Conservation (phyloP, 108 stramenopile genomes). For the Aurantiochytrium sp. region DNA sequence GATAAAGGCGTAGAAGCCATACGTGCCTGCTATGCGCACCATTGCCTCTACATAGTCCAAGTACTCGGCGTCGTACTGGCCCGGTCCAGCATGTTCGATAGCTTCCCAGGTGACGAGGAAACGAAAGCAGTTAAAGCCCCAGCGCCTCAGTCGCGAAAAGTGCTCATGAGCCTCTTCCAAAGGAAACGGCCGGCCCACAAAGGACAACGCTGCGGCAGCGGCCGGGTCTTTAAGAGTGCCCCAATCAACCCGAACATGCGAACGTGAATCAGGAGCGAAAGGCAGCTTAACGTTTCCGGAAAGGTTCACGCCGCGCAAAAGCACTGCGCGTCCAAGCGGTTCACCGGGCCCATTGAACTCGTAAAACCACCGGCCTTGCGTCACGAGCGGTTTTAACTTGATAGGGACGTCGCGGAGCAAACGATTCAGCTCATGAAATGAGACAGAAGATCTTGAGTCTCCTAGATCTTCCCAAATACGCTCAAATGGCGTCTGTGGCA, state of each 20-base stretch:
- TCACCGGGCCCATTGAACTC: not conserved
- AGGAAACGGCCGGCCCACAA: conserved; percentile 42
- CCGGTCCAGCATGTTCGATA: conserved; percentile 42
- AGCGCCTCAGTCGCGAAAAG: conserved; percentile 26
- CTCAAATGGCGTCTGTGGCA: not conserved
- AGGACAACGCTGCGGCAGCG: not conserved
- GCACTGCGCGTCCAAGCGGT: not conserved
- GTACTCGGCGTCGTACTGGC: conserved; percentile 35
- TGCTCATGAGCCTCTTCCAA: conserved; percentile 30
- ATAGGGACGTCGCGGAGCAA: not conserved
- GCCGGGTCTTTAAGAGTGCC: not conserved
- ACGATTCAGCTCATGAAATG: not conserved
- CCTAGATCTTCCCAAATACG: not conserved
- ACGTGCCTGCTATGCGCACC: conserved; percentile 6
- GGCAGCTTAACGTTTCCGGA: conserved; percentile 13
- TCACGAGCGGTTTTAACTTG: not conserved
- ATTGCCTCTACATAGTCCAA: conserved; percentile 27
- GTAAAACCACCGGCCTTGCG: not conserved
- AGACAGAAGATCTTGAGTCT: not conserved
- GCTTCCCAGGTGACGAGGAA: conserved; percentile 45
- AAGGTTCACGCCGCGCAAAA: conserved; percentile 2
- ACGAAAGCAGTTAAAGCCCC: conserved; percentile 29
- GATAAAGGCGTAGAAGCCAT: conserved; percentile 30
- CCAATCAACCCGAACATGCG: not conserved
- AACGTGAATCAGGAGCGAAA: not conserved